Base-by-base conservation (phyloP, 306 rosid genomes). In the Ormosia emarginata region DNA sequence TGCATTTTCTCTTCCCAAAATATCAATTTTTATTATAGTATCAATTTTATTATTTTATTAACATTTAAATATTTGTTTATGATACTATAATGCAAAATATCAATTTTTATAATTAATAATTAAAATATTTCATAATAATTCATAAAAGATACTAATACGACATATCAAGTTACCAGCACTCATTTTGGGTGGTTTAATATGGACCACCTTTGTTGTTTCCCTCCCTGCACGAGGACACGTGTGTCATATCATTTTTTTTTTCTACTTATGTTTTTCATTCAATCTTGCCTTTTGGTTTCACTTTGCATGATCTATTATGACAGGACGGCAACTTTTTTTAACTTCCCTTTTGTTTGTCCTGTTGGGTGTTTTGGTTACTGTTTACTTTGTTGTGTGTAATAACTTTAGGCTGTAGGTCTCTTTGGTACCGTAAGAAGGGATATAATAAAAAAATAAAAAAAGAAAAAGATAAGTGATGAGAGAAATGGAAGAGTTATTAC, bases 321-420 rank as follows among this genome's bases (percentile, higher is more conserved):
- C 44, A 66, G 83, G 85, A 85, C 86, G 74, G 68, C 56, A 17
- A 33, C 85, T 63, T 85, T 80, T 44, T 40, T 58, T 66, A 49
- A 24, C 36, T 12, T 30, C 87, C 50, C 47, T 79, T 74, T 74
- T 67, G 77, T 81, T 53, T 67, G 44, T 57, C 66, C 67, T 24
- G 76, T 33, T n/a, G 43, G 34, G 18, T 34, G 67, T 53, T 55
- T 41, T 68, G 40, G 12, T 15, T 30, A 64, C 80, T 73, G 57
- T 61, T 71, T 14, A 50, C 11, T 72, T 71, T 74, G n/a, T 29
- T 63, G 40, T 40, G 50, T 67, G 32, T 41, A 14, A 24, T 41
- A 14, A 24, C 41, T 47, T 62, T 74, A 24, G 24, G 24, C 24
- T 24, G 24, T 24, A 0, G 24, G 24, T 24, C 24, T 24, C 24